Conservation (phyloP, 2,329 filamentous ascomycete genomes). For the Erysiphe neolycopersici region DNA sequence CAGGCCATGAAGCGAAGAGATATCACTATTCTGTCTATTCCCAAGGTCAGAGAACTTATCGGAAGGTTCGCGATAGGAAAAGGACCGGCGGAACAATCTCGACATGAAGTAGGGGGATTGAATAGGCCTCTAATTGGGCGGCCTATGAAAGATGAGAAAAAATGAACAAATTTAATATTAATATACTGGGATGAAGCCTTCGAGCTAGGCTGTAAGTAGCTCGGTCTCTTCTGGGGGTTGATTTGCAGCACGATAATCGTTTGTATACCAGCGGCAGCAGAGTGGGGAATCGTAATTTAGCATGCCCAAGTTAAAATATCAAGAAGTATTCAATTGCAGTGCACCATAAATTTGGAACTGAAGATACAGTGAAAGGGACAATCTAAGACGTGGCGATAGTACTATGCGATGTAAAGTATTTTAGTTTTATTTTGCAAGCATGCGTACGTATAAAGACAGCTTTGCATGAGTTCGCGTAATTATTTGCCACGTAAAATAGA, state of each 20-base stretch:
- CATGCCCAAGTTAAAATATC: not conserved
- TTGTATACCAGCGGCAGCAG: not conserved
- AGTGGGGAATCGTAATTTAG: not conserved
- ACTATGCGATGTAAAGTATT: not conserved
- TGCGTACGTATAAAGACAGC: not conserved
- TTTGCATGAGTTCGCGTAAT: not conserved
- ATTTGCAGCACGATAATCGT: not conserved
- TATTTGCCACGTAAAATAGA: not conserved
- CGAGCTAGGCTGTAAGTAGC: not conserved
- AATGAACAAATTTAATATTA: not conserved
- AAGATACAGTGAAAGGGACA: not conserved
- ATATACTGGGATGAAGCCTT: not conserved
- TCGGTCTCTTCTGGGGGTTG: not conserved
- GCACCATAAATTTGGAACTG: not conserved
- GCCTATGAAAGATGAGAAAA: not conserved
- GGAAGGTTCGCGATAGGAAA: conserved; percentile 2
- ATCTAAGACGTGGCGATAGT: not conserved
- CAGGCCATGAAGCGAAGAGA: conserved; percentile 13
- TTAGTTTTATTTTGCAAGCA: too few species aligned
- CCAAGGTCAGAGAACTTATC: not conserved
- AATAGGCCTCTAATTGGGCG: not conserved
- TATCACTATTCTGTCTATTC: conserved; percentile 7
- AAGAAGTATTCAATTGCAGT: not conserved
- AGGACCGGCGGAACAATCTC: conserved; percentile 8
- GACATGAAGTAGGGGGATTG: conserved; percentile 5